Conservation (phyloP, 2,329 filamentous ascomycete genomes). For the Diaporthe amygdali region DNA sequence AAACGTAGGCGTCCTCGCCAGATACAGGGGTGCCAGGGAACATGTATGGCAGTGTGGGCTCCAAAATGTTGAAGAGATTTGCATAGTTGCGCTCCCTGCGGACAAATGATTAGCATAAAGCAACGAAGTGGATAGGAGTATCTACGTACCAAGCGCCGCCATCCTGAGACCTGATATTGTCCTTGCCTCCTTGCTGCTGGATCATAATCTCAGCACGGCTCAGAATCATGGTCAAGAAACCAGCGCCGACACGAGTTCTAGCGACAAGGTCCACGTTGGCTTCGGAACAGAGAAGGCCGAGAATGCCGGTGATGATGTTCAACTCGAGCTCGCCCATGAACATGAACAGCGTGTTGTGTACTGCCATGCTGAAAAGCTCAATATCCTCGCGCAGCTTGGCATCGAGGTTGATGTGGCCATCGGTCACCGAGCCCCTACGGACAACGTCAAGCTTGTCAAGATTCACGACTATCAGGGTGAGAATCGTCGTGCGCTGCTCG, state of each 20-base stretch:
- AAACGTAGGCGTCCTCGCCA: constrained; percentile 93
- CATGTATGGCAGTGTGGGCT: constrained; percentile 81
- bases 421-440: constrained; percentile 75
- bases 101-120: constrained; percentile 36
- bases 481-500: constrained; percentile 90
- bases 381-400: constrained; percentile 86
- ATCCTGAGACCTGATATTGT: constrained; percentile 21
- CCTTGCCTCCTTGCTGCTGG: constrained; percentile 71
- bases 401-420: constrained; percentile 75
- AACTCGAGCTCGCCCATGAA: constrained; percentile 92
- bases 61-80: constrained; percentile 83
- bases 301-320: constrained; percentile 86
- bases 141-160: constrained; percentile 62
- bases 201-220: constrained; percentile 94
- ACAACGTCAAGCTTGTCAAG: constrained; percentile 93
- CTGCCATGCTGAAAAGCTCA: constrained; percentile 84
- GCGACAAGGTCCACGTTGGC: constrained; percentile 85
- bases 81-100: constrained; percentile 78
- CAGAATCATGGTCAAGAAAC: constrained; percentile 90
- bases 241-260: constrained; percentile 85
- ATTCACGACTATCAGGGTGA: constrained; percentile 95
- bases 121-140: neutral
- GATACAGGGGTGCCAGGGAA: constrained; percentile 93
- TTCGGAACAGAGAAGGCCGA: constrained; percentile 78
- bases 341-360: constrained; percentile 88